Evolutionary conservation across 768 basidiomycete species (phyloP).

Genomic region (Tubosaeta sp.): DNA sequence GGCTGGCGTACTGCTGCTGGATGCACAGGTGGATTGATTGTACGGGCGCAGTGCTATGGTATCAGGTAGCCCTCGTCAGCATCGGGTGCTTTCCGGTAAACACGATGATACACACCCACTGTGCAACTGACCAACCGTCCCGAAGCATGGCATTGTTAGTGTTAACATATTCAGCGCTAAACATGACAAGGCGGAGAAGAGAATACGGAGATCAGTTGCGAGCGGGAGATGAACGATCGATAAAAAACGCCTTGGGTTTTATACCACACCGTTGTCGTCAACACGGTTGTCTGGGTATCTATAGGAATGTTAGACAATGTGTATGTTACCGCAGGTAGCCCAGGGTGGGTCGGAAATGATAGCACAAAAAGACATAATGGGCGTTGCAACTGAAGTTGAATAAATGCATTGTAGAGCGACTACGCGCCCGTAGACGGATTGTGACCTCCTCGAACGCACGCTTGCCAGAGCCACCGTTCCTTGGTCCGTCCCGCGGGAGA

Average conservation of each 20-base stretch:
- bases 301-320: background rate
- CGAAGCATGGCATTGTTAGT: background rate
- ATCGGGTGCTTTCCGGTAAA: background rate
- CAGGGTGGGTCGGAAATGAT: background rate
- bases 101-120: conserved; percentile 1
- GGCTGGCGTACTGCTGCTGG: conserved; percentile 6
- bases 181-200: background rate
- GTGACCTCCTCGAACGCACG: background rate
- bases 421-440: background rate
- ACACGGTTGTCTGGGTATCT: conserved; percentile 4
- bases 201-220: conserved; percentile 2
- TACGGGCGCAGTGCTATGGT: conserved; percentile 13
- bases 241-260: background rate
- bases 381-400: conserved; percentile 7
- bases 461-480: background rate
- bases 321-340: background rate
- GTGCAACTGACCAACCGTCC: background rate
- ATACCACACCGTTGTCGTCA: conserved; percentile 13
- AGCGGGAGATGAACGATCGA: background rate
- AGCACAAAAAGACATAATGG: conserved; percentile 7
- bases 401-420: background rate
- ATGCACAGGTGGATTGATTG: conserved; percentile 17
- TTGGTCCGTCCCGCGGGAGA: background rate
- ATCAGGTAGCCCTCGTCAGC: background rate
- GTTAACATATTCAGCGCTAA: background rate